Evolutionary conservation across 2,329 filamentous ascomycete species (phyloP).

Genomic region (Lachnum nothofagi): DNA sequence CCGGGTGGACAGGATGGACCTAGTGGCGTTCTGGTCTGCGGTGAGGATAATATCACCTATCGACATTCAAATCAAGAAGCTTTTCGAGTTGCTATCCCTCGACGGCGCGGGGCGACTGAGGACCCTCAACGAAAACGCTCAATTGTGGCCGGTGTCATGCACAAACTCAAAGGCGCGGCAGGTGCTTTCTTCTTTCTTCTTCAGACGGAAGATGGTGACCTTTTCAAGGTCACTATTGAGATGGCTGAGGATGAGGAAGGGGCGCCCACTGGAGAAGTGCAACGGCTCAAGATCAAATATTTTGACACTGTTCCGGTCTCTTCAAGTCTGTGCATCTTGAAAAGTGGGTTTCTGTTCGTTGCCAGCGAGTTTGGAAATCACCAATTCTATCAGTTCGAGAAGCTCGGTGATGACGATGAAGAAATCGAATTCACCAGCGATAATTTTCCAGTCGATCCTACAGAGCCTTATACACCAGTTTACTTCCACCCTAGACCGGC

Average conservation of each 20-base stretch:
- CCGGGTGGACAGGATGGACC: conserved; percentile 90
- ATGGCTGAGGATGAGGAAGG: conserved; percentile 79
- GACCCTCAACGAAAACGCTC: conserved; percentile 84
- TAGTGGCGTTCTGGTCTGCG: conserved; percentile 90
- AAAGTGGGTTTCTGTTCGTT: conserved; percentile 91
- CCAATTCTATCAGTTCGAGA: conserved; percentile 94
- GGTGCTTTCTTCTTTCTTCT: conserved; percentile 96
- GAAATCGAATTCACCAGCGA: conserved; percentile 83
- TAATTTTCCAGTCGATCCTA: conserved; percentile 70
- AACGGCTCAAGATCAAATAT: conserved; percentile 86
- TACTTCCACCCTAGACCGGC: conserved; percentile 79
- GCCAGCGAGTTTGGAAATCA: conserved; percentile 91
- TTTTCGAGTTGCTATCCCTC: conserved; percentile 82
- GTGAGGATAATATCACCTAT: conserved; percentile 91
- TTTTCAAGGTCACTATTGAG: conserved; percentile 94
- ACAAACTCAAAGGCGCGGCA: conserved; percentile 76
- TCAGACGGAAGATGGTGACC: conserved; percentile 94
- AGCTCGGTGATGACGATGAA: conserved; percentile 90
- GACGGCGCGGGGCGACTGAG: conserved; percentile 80
- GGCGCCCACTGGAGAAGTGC: conserved; percentile 74
- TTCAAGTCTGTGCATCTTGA: conserved; percentile 82
- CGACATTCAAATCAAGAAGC: conserved; percentile 92
- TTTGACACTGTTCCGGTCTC: conserved; percentile 94
- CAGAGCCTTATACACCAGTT: conserved; percentile 65
- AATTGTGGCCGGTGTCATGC: conserved; percentile 91